Conservation (phyloP, 768 basidiomycete species). For the Floccularia luteovirens region DNA sequence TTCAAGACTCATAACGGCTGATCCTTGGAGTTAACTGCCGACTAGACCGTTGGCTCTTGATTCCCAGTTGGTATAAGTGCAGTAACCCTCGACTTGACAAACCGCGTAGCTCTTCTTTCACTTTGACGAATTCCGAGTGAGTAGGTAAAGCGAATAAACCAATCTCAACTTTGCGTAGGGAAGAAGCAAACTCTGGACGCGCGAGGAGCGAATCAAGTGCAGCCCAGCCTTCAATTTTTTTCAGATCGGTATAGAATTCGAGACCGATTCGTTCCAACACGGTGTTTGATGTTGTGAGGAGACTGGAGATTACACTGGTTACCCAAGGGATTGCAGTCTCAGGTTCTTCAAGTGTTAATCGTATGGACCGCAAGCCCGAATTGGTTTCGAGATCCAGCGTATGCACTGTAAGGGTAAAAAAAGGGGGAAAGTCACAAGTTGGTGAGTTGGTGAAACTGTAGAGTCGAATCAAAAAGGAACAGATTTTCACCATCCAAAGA, state of each 20-base stretch:
- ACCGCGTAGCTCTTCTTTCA: slow-evolving; percentile 21
- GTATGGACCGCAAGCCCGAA: slow-evolving; percentile 25
- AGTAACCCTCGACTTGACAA: slow-evolving; percentile 19
- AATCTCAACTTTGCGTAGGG: slow-evolving; percentile 28
- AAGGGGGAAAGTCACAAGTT: neutral
- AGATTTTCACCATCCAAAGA: slow-evolving; percentile 26
- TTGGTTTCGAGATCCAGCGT: slow-evolving; percentile 27
- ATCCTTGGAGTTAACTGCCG: slow-evolving; percentile 28
- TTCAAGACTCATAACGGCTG: slow-evolving; percentile 22
- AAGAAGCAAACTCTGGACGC: slow-evolving; percentile 16
- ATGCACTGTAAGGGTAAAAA: slow-evolving; percentile 17
- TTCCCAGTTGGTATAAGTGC: slow-evolving; percentile 30
- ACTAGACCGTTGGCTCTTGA: slow-evolving; percentile 29
- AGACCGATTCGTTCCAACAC: slow-evolving; percentile 23
- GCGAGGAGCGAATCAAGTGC: slow-evolving; percentile 26
- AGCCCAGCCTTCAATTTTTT: slow-evolving; percentile 24
- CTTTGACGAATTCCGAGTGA: slow-evolving; percentile 22
- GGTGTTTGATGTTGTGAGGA: slow-evolving; percentile 11
- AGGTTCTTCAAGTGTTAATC: slow-evolving; percentile 32
- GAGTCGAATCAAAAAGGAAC: slow-evolving; percentile 6
- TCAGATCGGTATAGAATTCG: slow-evolving; percentile 33
- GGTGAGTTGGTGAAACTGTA: neutral
- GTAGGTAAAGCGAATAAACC: slow-evolving; percentile 30
- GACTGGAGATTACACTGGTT: slow-evolving; percentile 21
- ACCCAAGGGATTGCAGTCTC: slow-evolving; percentile 29